phyloP scores from a whole-genome alignment of 495 filamentous ascomycete genomes.

The Durotheca rogersii region DNA sequence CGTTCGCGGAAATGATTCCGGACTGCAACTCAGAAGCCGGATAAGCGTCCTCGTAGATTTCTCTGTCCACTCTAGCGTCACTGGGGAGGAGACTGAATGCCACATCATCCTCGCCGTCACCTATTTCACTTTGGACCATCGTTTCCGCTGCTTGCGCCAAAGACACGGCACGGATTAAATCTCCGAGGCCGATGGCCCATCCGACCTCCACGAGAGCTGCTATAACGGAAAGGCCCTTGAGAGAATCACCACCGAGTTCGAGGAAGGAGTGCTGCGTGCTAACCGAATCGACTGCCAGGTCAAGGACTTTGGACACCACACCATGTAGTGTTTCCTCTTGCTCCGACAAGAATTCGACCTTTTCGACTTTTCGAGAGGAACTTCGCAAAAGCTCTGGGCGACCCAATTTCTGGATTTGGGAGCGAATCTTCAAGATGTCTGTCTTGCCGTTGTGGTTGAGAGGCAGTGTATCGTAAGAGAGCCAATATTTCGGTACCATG shows the following conservation, averaged over 20 bases:
- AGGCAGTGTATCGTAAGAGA: background rate
- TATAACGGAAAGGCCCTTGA: background rate
- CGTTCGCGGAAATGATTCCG: background rate
- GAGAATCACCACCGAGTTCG: background rate
- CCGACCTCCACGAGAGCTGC: background rate
- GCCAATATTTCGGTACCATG: background rate
- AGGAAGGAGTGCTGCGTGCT: background rate
- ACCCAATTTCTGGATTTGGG: background rate
- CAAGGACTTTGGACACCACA: background rate
- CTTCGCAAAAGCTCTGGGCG: background rate
- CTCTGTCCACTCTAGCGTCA: background rate
- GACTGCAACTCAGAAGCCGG: background rate
- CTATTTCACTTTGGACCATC: background rate
- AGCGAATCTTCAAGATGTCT: background rate
- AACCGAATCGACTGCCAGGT: background rate
- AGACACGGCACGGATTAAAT: background rate
- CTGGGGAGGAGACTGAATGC: background rate
- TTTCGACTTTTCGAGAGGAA: background rate
- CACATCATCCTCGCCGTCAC: background rate
- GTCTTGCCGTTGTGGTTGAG: background rate
- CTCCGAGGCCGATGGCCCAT: background rate
- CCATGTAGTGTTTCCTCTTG: background rate
- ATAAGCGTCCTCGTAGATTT: background rate
- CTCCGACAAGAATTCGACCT: background rate
- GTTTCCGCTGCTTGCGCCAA: background rate